Evolutionary conservation across 768 basidiomycete species (phyloP), one percentile per base, ranked within the genome.

Genomic region (Collybiopsis confluens): DNA sequence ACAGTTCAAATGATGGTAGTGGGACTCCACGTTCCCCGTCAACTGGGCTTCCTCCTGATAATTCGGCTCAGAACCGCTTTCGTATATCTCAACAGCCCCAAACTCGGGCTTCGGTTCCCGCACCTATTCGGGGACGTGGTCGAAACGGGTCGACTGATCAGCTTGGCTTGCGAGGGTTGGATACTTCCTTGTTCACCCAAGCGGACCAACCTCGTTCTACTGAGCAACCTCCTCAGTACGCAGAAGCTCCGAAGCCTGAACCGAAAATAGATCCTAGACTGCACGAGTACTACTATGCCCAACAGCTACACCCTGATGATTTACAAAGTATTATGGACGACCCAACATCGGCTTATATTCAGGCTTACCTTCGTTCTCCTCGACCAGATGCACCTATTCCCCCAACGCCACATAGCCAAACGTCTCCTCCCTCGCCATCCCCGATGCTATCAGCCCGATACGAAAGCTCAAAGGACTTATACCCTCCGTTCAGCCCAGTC

Each of bases 351-450:
- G 71, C 80, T 13, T 86, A 84, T 64, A 71, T 86, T 36, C 81
- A 82, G 52, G 64, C 77, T 0, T 86, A 84, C 61, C 70, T 82
- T 20, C 78, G 55, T 24, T 77, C 82, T 1, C 73, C 79, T 2
- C 82, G 89, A 0, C 88, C 87, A 0, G 80, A 83, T 54, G 89
- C 87, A 0, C 90, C 90, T 16, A 77, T 90, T 37, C 89, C 90
- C 0, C 88, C 90, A 0, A 91, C 90, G 0, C 89, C 88, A 2
- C 86, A 87, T 52, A 85, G 80, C 45, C 84, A 87, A 54, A 87
- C 86, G 0, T 80, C 85, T 7, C 85, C 86, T 1, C 85, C 86
- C 0, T 85, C 87, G 0, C 89, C 86, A 0, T 86, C 84, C 1
- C 88, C 88, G 0, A 69, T 83, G 23, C 64, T 85, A 20, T 79